Evolutionary conservation across 2,329 filamentous ascomycete genomes (phyloP).

Genomic region (Penicillium sp.): DNA sequence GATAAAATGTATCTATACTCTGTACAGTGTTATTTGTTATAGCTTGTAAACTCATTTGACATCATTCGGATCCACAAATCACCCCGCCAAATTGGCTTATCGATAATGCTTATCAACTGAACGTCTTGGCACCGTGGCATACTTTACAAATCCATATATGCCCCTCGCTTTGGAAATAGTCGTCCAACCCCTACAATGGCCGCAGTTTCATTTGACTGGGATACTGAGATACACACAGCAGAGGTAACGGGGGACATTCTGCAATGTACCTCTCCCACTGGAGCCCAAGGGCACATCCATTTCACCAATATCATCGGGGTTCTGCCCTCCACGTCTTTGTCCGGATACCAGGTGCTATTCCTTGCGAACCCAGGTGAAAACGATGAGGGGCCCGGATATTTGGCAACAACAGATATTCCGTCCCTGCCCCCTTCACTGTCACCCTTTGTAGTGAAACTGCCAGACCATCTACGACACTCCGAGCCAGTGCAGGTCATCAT

Average conservation of each 20-base stretch:
- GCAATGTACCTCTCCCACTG: slow-evolving; percentile 17
- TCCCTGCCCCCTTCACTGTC: slow-evolving; percentile 17
- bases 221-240: neutral
- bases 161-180: neutral
- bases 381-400: neutral
- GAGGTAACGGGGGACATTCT: slow-evolving; percentile 12
- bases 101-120: neutral
- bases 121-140: neutral
- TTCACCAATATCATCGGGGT: slow-evolving; percentile 28
- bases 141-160: neutral
- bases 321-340: slow-evolving; percentile 10
- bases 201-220: neutral
- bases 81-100: neutral
- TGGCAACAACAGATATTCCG: slow-evolving; percentile 18
- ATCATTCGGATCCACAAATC: neutral
- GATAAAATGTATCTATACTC: neutral
- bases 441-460: slow-evolving; percentile 17
- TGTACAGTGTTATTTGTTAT: neutral
- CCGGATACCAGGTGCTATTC: slow-evolving; percentile 24
- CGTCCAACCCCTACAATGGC: neutral
- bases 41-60: neutral
- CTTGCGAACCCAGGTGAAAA: slow-evolving; percentile 11
- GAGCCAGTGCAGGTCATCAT: slow-evolving; percentile 60
- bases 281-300: slow-evolving; percentile 14
- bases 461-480: slow-evolving; percentile 20